phyloP scores from a whole-genome alignment of 1,284 basidiomycete species.

The Gomphus bonarii region DNA sequence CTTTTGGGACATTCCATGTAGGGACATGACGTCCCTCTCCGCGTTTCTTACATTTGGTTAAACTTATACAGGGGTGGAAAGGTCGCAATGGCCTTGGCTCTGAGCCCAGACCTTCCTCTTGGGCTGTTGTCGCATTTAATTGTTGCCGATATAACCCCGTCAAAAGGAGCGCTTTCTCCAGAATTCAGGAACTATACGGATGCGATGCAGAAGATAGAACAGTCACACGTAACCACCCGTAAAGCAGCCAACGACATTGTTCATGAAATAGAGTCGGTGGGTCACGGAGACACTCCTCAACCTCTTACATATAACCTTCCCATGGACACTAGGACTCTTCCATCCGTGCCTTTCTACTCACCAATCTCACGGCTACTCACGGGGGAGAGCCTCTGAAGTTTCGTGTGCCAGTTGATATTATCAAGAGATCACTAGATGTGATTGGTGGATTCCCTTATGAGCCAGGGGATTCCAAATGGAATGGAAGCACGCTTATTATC shows the following conservation, averaged over 20 bases:
- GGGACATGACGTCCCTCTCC: constrained; percentile 17
- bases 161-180: constrained; percentile 45
- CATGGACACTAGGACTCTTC: constrained; percentile 41
- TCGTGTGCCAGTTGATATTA: constrained; percentile 59
- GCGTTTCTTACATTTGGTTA: neutral
- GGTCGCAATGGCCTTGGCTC: constrained; percentile 71
- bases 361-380: constrained; percentile 43
- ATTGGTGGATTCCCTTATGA: constrained; percentile 71
- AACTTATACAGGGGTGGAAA: constrained; percentile 69
- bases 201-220: constrained; percentile 63
- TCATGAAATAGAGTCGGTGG: constrained; percentile 46
- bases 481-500: constrained; percentile 60
- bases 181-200: constrained; percentile 61
- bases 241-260: constrained; percentile 63
- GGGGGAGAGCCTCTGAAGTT: constrained; percentile 41
- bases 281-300: neutral
- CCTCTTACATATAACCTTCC: neutral
- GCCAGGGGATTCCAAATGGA: constrained; percentile 46
- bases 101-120: constrained; percentile 39
- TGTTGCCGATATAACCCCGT: constrained; percentile 74
- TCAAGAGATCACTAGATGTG: constrained; percentile 49
- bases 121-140: constrained; percentile 54
- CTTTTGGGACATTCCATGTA: constrained; percentile 83
- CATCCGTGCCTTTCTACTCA: constrained; percentile 72
- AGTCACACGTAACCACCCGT: constrained; percentile 38